Evolutionary conservation across 768 basidiomycete species (phyloP), one percentile per base, ranked within the genome.

Genomic region (Daedaleopsis nitida): DNA sequence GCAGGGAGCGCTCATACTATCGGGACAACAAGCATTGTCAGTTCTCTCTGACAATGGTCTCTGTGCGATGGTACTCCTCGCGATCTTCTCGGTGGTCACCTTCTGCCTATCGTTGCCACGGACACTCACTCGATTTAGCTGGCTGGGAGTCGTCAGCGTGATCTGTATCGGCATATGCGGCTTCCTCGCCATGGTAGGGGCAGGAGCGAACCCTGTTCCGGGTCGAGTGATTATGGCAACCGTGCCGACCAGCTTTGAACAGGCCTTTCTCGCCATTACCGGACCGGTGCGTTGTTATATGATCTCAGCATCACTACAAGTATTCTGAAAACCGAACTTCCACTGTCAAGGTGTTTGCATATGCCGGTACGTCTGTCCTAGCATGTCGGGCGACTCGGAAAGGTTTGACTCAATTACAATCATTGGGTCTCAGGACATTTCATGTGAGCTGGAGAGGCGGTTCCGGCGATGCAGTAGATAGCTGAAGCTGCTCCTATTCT

Each of bases 21-120:
- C 82, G 9, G 83, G 83, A 6, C 83, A 84, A 64, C 80, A 80
- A 66, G 83, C 83, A 14, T 69, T 85, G 45, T 76, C 81, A 1
- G 72, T 73, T 2, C 73, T 85, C 11, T 83, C 81, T 4, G 71
- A 83, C 66, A 72, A 81, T 21, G 77, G 81, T 3, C 67, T 84
- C 7, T 85, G 83, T 59, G 69, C 78, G 14, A 77, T 80, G 43
- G 74, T 75, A 32, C 71, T 82, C 5, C 74, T 80, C 14, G 66
- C 79, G 7, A 83, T 85, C 21, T 82, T 83, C 65, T 69, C 81
- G 7, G 70, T 68, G 16, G 77, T 77, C 0, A 78, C 77, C 6
- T 73, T 83, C 42, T 16, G 80, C 11, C 57, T 81, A 35, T 72
- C 81, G 10, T 70, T 83, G 7, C 82, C 82, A 11, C 77, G 83